Base-by-base conservation (phyloP, 495 filamentous ascomycete species). In the Penicillium verhagenii region DNA sequence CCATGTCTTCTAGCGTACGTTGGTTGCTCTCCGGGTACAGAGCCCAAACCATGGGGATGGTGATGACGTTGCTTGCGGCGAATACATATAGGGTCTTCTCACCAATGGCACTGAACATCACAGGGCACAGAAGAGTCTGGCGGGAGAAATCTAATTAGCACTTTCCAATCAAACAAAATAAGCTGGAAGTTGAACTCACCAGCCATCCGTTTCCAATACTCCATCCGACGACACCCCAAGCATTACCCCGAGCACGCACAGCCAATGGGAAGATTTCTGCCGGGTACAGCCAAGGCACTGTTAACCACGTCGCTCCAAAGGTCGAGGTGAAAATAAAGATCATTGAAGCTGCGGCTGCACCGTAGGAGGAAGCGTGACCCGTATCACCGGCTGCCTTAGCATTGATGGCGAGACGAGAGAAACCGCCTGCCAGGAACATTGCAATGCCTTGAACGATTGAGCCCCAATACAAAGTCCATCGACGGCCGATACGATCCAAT, bases 181-280 rank as follows among this genome's bases (percentile, higher is more conserved):
- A 1, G 2, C 7, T 26, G 11, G 42, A n/a, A 8, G 28, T 23
- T 50, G 18, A 1, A 65, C 74, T 68, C 25, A 78, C 74, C 63
- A 79, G 64, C 82, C 83, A 86, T 33, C 83, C 85, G 53, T 87
- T 87, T n/a, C 84, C 85, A 33, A 89, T 87, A 51, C 78, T 82
- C 85, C 86, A 90, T 14, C 86, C 85, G 3, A 89, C 79, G 0
- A 89, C 86, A 58, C 86, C 86, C 82, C 85, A 88, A n/a, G 86
- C 83, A 45, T 88, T 89, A 18, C 86, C 86, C 26, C 84, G 82
- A 4, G 85, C 86, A 21, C 86, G 80, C 9, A 88, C 80, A 23
- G 84, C 78, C 16, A 89, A 67, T 0, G 86, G 86, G 68, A 89
- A 88, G 48, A 89, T 89, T 60, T 90, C 86, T 14, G 86, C 84